Evolutionary conservation across 2,329 filamentous ascomycete genomes (phyloP).

Genomic region (Trichoderma lentiforme): DNA sequence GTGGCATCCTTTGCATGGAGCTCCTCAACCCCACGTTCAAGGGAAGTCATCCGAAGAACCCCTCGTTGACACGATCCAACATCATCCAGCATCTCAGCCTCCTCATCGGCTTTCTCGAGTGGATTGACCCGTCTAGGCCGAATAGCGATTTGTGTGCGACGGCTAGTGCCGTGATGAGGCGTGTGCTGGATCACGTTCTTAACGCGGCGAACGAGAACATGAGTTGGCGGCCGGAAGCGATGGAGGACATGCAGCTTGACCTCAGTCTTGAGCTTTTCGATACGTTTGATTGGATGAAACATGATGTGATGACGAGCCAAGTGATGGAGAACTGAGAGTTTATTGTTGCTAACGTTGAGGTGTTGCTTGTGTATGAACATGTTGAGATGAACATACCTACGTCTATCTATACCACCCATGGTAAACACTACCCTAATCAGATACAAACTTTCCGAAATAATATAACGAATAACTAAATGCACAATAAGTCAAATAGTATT

Average conservation of each 20-base stretch:
- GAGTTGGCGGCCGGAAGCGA: constrained; percentile 18
- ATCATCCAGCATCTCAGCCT: constrained; percentile 52
- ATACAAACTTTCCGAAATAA: not conserved
- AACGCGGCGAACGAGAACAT: constrained; percentile 33
- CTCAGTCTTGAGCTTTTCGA: constrained; percentile 43
- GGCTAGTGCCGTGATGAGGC: constrained; percentile 47
- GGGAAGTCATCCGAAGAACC: constrained; percentile 31
- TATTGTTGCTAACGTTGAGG: not conserved
- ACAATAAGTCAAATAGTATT: not conserved
- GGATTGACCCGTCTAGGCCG: constrained; percentile 46
- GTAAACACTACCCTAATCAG: not conserved
- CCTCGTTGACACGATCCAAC: constrained; percentile 42
- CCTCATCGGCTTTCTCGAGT: constrained; percentile 49
- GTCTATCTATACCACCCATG: not conserved
- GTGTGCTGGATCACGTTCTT: constrained; percentile 48
- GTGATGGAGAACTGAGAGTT: not conserved
- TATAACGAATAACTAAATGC: not conserved
- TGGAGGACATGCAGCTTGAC: constrained; percentile 25
- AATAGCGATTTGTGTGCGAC: constrained; percentile 47
- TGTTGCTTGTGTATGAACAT: not conserved
- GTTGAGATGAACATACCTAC: not conserved
- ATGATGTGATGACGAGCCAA: constrained; percentile 14
- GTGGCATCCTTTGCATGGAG: constrained; percentile 50
- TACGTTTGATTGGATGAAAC: constrained; percentile 40
- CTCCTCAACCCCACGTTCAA: constrained; percentile 42